Percentiles rank a stretch among this genome's conserved stretches.
Evolutionary conservation across 2,329 filamentous ascomycete species (phyloP).

Genomic region (Balansia obtecta): DNA sequence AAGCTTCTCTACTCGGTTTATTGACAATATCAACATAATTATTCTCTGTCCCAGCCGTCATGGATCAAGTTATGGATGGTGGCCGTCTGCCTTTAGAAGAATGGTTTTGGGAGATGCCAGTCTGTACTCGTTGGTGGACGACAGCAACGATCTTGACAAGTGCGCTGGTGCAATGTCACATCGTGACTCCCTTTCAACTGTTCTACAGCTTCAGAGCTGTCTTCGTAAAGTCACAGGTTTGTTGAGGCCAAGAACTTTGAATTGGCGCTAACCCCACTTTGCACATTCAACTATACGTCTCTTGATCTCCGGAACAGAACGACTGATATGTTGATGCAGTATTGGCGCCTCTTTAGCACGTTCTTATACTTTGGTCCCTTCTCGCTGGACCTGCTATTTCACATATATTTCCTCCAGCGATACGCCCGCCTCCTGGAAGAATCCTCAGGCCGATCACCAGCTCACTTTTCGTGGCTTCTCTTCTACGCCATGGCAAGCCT

Average conservation of each 20-base stretch:
- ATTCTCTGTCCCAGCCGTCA: conserved; percentile 13
- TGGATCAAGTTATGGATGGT: conserved; percentile 49
- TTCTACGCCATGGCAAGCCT: conserved; percentile 73
- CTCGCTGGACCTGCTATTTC: conserved; percentile 87
- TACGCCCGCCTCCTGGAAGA: conserved; percentile 94
- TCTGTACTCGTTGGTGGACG: conserved; percentile 95
- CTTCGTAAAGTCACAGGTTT: conserved; percentile 81
- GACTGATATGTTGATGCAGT: conserved; percentile 39
- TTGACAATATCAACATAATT: neutral
- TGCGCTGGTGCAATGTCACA: conserved; percentile 81
- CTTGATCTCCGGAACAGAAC: neutral
- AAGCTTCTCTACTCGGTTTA: too few relatives aligned
- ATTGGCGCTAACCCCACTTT: neutral
- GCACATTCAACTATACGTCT: conserved; percentile 1
- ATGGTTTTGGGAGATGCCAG: conserved; percentile 98
- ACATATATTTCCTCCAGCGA: conserved; percentile 95
- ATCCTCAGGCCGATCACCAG: conserved; percentile 79
- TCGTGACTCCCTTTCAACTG: conserved; percentile 85
- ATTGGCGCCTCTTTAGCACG: conserved; percentile 91
- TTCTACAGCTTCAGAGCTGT: conserved; percentile 95
- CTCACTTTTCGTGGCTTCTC: conserved; percentile 90
- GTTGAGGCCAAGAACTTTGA: conserved; percentile 12
- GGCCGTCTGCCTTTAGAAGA: conserved; percentile 73
- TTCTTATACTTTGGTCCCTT: conserved; percentile 97
- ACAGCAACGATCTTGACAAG: conserved; percentile 81